Percentiles rank a stretch among this genome's conserved stretches.
These are phyloP conservation scores for Fomitopsis betulina DNA, from an alignment of 1,284 basidiomycete species.

Conservation along the genomic window DNA sequence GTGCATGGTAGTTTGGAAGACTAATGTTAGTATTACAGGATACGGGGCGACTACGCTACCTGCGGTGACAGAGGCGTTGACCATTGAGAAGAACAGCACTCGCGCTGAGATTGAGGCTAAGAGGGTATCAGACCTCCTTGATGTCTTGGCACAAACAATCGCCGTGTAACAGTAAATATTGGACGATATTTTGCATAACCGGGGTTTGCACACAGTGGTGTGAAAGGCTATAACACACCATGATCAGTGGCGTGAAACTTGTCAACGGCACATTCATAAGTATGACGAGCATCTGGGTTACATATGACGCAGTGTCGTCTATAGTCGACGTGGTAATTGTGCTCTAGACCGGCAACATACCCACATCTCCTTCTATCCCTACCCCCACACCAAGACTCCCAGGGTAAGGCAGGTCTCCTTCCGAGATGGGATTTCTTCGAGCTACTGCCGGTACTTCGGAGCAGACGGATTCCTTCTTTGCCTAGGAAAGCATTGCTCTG, in stretches of 20 bases:
- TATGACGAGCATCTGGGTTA: too few relatives aligned
- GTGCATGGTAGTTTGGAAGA: background rate
- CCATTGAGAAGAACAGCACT: conserved; percentile 59
- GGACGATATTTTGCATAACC: background rate
- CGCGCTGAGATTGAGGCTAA: conserved; percentile 63
- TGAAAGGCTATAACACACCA: too few relatives aligned
- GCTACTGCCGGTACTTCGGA: background rate
- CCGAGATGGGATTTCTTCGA: background rate
- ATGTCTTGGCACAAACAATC: conserved; percentile 23
- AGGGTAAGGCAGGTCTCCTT: too few relatives aligned
- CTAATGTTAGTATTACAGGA: conserved; percentile 36
- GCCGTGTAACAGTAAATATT: conserved; percentile 9
- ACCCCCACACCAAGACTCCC: too few relatives aligned
- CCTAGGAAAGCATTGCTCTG: background rate
- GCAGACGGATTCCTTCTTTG: background rate
- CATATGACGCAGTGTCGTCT: too few relatives aligned
- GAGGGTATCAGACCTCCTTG: conserved; percentile 55
- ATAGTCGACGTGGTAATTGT: background rate
- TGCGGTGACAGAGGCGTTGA: conserved; percentile 76
- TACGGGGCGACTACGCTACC: conserved; percentile 89
- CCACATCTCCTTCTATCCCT: background rate
- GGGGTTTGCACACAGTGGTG: background rate
- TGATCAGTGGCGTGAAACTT: too few relatives aligned
- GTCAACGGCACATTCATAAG: too few relatives aligned
- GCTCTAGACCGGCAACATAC: background rate